A percentile compares a stretch with the other conserved stretches of the same genome.
phyloP scores from a whole-genome alignment of 2,329 filamentous ascomycete genomes.

The Fonsecaea pugnacius region DNA sequence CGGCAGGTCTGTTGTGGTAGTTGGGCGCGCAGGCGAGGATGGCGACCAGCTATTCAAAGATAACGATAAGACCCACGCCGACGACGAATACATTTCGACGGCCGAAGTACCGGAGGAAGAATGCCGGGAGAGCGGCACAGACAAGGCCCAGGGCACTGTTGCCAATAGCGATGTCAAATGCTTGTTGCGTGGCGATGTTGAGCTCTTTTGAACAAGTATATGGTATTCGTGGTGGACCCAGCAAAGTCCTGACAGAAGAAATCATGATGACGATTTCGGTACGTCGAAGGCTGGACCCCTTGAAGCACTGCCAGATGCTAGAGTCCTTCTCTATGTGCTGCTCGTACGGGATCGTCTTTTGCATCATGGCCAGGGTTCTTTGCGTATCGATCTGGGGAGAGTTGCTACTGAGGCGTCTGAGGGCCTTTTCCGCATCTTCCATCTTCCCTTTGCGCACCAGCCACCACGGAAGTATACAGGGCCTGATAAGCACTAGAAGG shows the following conservation, averaged over 20 bases:
- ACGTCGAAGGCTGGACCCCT: constrained; percentile 3
- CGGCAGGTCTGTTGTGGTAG: constrained; percentile 5
- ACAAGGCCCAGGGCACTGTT: neutral
- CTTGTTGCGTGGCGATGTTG: neutral
- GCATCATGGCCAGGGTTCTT: constrained; percentile 15
- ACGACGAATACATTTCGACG: constrained; percentile 8
- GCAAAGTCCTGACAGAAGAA: constrained; percentile 11
- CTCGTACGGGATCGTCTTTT: constrained; percentile 7
- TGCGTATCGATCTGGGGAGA: constrained; percentile 1
- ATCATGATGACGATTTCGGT: constrained; percentile 15
- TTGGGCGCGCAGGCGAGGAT: constrained; percentile 10
- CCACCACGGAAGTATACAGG: constrained; percentile 40
- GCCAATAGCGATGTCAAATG: constrained; percentile 12
- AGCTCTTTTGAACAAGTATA: constrained; percentile 16
- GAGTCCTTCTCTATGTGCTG: constrained; percentile 4
- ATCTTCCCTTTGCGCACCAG: constrained; percentile 41
- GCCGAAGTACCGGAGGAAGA: constrained; percentile 4
- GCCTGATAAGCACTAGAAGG: neutral
- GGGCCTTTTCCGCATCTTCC: constrained; percentile 10
- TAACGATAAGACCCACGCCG: constrained; percentile 12
- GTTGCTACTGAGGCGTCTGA: constrained; percentile 1
- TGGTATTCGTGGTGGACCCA: constrained; percentile 2
- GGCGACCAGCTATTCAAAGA: constrained; percentile 7
- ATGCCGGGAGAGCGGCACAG: neutral
- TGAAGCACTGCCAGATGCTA: constrained; percentile 4